Evolutionary conservation across 495 filamentous ascomycete genomes (phyloP), one percentile per base, ranked within the genome.

Genomic region (Lophium mytilinum): DNA sequence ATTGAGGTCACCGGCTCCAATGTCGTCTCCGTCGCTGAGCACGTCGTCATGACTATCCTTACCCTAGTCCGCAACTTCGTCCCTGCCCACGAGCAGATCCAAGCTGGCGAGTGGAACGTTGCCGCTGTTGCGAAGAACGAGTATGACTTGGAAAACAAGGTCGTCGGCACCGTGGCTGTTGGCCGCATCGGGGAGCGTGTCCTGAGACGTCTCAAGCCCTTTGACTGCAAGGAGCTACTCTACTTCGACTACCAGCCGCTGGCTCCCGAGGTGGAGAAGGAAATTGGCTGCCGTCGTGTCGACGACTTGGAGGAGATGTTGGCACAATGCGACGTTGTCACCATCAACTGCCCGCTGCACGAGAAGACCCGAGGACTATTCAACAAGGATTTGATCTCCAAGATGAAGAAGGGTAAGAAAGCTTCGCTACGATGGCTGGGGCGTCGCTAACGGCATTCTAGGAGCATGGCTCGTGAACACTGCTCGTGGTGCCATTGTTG

Each of bases 201-300:
- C 48, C 80, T 98, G 61, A 84, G 91, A 73, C 85, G 93, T 65
- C 84, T 98, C 41, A 95, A 90, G 82, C 75, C 90, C 58, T 98
- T 97, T 68, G 93, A 96, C 77, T 98, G 93, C 88, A 98, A 96
- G 84, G 93, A 98, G 81, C 82, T 98, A 39, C 81, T 98, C 55
- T 98, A 98, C 86, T 98, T 88, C 72, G 93, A 98, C 78, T 98
- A 98, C 84, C 93, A 98, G 77, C 91, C 92, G 36, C 80, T 98
- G 58, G 78, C 72, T 51, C 70, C 89, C 53, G 90, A 95, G 77
- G 77, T 84, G 64, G 93, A 98, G 83, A 85, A 86, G 73, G 93
- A 96, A 79, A 96, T 98, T 73, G 93, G 93, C 71, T 91, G 86
- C 80, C 81, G 93, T 66, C 83, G 93, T 55, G 90, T 96, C 37